Conservation (phyloP, 1,284 basidiomycete genomes). For the Naganishia sp. region DNA sequence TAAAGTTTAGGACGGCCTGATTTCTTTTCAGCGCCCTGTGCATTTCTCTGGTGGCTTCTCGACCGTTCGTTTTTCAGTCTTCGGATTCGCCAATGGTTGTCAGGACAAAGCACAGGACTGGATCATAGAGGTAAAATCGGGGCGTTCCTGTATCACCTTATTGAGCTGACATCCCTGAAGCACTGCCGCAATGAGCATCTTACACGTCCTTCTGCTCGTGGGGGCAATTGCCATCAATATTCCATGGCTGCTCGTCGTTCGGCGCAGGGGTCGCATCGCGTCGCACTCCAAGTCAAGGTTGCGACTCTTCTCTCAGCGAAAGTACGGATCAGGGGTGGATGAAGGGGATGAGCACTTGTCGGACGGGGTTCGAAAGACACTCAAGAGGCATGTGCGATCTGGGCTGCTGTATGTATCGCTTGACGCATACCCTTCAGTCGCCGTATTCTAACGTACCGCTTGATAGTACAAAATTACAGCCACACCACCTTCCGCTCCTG, state of each 20-base stretch:
- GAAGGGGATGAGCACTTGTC: conserved; percentile 1
- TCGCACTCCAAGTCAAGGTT: conserved; percentile 8
- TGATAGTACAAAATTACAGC: conserved; percentile 20
- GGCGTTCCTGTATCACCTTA: neutral
- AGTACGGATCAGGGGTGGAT: no score
- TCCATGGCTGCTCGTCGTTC: conserved; percentile 19
- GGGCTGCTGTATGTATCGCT: conserved; percentile 17
- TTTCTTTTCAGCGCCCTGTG: no score
- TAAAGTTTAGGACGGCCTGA: no score
- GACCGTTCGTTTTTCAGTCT: no score
- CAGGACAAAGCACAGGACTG: no score
- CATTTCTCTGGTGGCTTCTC: no score
- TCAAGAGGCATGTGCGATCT: conserved; percentile 17
- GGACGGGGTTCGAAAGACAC: neutral
- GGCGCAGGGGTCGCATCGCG: conserved; percentile 15
- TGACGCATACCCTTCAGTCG: no score
- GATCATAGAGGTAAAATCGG: no score
- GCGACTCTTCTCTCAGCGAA: conserved; percentile 6
- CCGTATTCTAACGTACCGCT: neutral
- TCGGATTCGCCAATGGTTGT: no score
- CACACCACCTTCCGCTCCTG: conserved; percentile 24
- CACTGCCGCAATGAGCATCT: neutral
- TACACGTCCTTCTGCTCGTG: conserved; percentile 7
- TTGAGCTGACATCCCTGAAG: neutral
- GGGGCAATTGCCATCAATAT: conserved; percentile 12